phyloP scores from a whole-genome alignment of 495 filamentous ascomycete species.

The Daldinia vernicosa region DNA sequence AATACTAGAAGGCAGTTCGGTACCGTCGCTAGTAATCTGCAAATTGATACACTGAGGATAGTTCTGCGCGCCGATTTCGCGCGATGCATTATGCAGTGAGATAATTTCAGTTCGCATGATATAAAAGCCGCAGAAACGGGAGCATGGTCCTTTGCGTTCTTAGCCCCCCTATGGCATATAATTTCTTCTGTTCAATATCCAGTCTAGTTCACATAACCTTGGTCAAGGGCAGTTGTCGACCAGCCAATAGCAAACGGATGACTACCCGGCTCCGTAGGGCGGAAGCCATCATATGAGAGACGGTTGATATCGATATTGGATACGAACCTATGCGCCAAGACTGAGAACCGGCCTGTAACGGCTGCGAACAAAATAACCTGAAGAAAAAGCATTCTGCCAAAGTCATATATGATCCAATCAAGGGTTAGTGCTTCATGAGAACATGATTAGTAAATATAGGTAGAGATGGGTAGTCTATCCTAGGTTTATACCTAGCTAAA shows the following conservation, averaged over 20 bases:
- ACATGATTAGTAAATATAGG: not conserved
- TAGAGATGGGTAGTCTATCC: not conserved
- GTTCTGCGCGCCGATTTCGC: slow-evolving; percentile 70
- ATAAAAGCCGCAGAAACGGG: slow-evolving; percentile 71
- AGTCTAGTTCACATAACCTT: slow-evolving; percentile 63
- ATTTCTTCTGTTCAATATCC: slow-evolving; percentile 63
- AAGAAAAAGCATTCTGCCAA: not conserved
- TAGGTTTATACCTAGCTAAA: not conserved
- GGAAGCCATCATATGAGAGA: slow-evolving; percentile 57
- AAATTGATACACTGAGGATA: slow-evolving; percentile 80
- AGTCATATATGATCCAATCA: not conserved
- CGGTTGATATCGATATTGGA: slow-evolving; percentile 65
- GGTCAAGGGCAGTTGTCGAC: slow-evolving; percentile 56
- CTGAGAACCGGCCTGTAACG: slow-evolving; percentile 55
- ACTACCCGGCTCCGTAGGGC: slow-evolving; percentile 52
- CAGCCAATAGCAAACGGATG: slow-evolving; percentile 51
- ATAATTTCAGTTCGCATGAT: slow-evolving; percentile 80
- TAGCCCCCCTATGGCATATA: slow-evolving; percentile 70
- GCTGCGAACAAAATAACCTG: slow-evolving; percentile 36
- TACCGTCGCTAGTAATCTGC: slow-evolving; percentile 40
- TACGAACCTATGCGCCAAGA: slow-evolving; percentile 69
- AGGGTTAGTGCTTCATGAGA: not conserved
- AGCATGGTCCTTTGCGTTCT: slow-evolving; percentile 61
- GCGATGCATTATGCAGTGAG: slow-evolving; percentile 70
- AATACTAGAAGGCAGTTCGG: slow-evolving; percentile 50